Percentiles rank a stretch among this genome's conserved stretches.
These are phyloP conservation scores for Chloranthus sessilifolius DNA, from an alignment of 164 flowering plant genomes.

Conservation along the genomic window DNA sequence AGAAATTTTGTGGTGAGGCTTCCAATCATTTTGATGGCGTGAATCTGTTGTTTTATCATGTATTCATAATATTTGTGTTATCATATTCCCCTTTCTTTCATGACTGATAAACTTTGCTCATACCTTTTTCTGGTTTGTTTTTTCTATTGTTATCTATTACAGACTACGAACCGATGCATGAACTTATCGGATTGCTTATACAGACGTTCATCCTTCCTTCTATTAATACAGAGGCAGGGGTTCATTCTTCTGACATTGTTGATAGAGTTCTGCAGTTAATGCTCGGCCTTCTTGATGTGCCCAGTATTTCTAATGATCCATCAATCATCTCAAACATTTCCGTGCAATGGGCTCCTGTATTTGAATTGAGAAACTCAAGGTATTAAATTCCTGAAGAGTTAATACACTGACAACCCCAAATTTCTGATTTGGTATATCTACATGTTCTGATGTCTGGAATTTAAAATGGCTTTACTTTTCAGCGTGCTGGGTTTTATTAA, in stretches of 20 bases:
- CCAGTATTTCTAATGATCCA: slow-evolving; percentile 24
- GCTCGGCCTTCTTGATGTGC: slow-evolving; percentile 57
- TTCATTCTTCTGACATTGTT: slow-evolving; percentile 25
- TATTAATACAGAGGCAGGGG: slow-evolving; percentile 16
- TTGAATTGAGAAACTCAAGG: slow-evolving; percentile 53
- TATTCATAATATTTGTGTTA: background rate
- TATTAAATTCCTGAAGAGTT: slow-evolving; percentile 21
- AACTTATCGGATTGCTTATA: slow-evolving; percentile 37
- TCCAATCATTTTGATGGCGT: background rate
- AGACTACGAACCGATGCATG: slow-evolving; percentile 44
- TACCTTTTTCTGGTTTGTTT: background rate
- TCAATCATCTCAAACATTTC: slow-evolving; percentile 29
- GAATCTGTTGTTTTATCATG: slow-evolving; percentile 1
- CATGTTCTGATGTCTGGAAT: no score
- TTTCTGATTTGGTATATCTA: no score
- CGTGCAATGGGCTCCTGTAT: slow-evolving; percentile 59
- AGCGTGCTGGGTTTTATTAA: slow-evolving; percentile 61
- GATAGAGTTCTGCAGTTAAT: slow-evolving; percentile 51
- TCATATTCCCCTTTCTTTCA: background rate
- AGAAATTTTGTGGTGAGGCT: slow-evolving; percentile 48
- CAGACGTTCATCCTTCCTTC: slow-evolving; percentile 25
- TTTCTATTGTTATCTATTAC: slow-evolving; percentile 7
- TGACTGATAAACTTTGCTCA: background rate
- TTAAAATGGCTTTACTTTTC: slow-evolving; percentile 23
- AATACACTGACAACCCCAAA: background rate